phyloP scores from a whole-genome alignment of 345 rosid species.

The Lepidium sativum region DNA sequence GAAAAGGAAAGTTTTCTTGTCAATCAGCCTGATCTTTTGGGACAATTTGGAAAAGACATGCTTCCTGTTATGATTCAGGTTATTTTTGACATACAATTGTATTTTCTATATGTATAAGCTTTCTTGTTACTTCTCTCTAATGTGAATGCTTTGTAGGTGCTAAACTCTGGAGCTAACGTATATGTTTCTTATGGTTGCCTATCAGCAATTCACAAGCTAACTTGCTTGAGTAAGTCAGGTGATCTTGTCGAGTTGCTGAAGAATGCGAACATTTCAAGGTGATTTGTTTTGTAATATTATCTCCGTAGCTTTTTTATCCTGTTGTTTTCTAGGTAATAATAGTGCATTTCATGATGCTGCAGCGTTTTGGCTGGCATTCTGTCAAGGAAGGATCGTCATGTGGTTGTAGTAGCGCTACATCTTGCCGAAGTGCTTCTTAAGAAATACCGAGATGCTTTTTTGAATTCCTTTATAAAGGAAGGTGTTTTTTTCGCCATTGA shows the following conservation, averaged over 20 bases:
- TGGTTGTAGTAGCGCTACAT: slow-evolving; percentile 59
- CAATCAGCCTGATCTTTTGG: slow-evolving; percentile 54
- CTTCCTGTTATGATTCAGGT: slow-evolving; percentile 82
- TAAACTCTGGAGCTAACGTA: slow-evolving; percentile 77
- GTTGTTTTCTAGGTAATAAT: slow-evolving; percentile 18
- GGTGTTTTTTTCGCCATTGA: slow-evolving; percentile 77
- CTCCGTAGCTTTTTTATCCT: slow-evolving; percentile 3
- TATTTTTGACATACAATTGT: slow-evolving; percentile 8
- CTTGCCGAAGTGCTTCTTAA: slow-evolving; percentile 62
- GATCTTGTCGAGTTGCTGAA: slow-evolving; percentile 55
- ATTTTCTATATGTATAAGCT: background rate
- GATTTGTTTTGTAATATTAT: background rate
- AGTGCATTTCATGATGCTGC: slow-evolving; percentile 23
- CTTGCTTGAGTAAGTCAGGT: slow-evolving; percentile 56
- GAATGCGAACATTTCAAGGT: slow-evolving; percentile 73
- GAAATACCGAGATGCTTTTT: slow-evolving; percentile 52
- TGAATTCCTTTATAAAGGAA: slow-evolving; percentile 72
- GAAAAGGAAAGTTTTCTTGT: slow-evolving; percentile 61
- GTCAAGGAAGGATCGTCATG: slow-evolving; percentile 76
- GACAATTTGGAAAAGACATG: slow-evolving; percentile 49
- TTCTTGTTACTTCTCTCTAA: slow-evolving; percentile 8
- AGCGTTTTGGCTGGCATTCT: slow-evolving; percentile 89
- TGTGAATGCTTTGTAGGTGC: slow-evolving; percentile 42
- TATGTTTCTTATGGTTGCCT: slow-evolving; percentile 77
- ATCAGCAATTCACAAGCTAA: slow-evolving; percentile 58